A percentile compares a stretch with the other conserved stretches of the same genome.
Evolutionary conservation across 1,139 yeast genomes (phyloP).

Genomic region (Kodamaea ohmeri): DNA sequence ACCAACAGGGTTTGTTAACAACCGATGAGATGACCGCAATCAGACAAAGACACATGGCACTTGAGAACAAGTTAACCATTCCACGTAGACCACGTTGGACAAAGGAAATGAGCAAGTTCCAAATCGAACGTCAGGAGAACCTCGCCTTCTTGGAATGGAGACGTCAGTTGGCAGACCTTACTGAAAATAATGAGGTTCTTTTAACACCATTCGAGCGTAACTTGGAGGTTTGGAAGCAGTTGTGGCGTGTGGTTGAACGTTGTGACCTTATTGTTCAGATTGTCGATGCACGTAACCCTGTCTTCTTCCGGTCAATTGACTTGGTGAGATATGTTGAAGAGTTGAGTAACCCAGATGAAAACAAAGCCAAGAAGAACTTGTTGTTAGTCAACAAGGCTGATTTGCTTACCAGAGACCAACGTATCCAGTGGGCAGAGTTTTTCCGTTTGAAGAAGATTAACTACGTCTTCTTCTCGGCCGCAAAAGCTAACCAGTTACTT

Average conservation of each 20-base stretch:
- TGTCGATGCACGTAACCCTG: slow-evolving; percentile 95
- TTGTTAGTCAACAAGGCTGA: slow-evolving; percentile 94
- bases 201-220: slow-evolving; percentile 97
- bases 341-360: slow-evolving; percentile 49
- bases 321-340: slow-evolving; percentile 81
- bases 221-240: slow-evolving; percentile 96
- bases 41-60: slow-evolving; percentile 65
- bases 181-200: slow-evolving; percentile 77
- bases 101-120: slow-evolving; percentile 63
- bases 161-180: slow-evolving; percentile 78
- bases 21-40: slow-evolving; percentile 65
- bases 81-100: slow-evolving; percentile 94
- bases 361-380: slow-evolving; percentile 63
- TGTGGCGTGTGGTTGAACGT: slow-evolving; percentile 97
- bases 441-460: slow-evolving; percentile 66
- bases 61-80: slow-evolving; percentile 80
- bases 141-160: slow-evolving; percentile 94
- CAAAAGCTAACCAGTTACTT: slow-evolving; percentile 68
- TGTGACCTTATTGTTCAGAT: slow-evolving; percentile 93
- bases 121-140: slow-evolving; percentile 84
- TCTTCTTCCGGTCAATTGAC: slow-evolving; percentile 85
- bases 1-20: slow-evolving; percentile 51
- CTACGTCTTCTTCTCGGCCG: slow-evolving; percentile 92
- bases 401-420: slow-evolving; percentile 70
- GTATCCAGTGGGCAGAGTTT: slow-evolving; percentile 84